Evolutionary conservation across 2,329 filamentous ascomycete species (phyloP), one percentile per base, ranked within the genome.

Genomic region (Monilinia fructigena): DNA sequence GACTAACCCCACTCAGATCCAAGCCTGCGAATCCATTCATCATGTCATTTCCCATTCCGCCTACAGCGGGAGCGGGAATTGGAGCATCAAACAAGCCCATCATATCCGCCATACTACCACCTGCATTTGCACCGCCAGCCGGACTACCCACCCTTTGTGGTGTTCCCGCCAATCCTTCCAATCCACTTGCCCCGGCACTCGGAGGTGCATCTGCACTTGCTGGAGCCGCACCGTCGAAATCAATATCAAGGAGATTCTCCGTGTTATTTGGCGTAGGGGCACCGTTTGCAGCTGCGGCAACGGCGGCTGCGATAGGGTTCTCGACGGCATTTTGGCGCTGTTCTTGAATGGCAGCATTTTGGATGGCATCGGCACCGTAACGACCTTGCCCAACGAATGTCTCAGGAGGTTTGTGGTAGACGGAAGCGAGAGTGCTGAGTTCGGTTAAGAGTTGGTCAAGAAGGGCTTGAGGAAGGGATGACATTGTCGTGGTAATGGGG

Each of bases 331-430:
- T 92, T 79, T 98, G 88, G 70, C 91, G 86, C 81, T 97, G 93
- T 80, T 99, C 95, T 81, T 97, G 93, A 76, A 99, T 97, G 68
- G 95, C 95, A 61, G 94, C 94, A 72, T 90, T 89, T 79, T 98
- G 95, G 75, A 99, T 92, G 68, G 92, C 93, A 78, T 97, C 93
- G 59, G 95, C 93, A 48, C 94, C 95, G 73, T 92, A 97, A 55
- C 94, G 89, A 53, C 95, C 95, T 79, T 96, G 93, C 72, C 95
- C 95, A 67, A 99, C 89, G 78, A 99, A 99, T n/a, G 94, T 93
- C 83, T 96, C 92, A 55, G 95, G 93, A 11, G 93, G 93, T 80
- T 97, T 98, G 85, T 99, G 95, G 80, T 99, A 99, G 28, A 99
- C 95, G 1, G 94, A 98, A 10, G 95, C 93, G 40, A 99, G 85